phyloP scores from a whole-genome alignment of 495 filamentous ascomycete genomes.

The Chaetomium cochliodes region DNA sequence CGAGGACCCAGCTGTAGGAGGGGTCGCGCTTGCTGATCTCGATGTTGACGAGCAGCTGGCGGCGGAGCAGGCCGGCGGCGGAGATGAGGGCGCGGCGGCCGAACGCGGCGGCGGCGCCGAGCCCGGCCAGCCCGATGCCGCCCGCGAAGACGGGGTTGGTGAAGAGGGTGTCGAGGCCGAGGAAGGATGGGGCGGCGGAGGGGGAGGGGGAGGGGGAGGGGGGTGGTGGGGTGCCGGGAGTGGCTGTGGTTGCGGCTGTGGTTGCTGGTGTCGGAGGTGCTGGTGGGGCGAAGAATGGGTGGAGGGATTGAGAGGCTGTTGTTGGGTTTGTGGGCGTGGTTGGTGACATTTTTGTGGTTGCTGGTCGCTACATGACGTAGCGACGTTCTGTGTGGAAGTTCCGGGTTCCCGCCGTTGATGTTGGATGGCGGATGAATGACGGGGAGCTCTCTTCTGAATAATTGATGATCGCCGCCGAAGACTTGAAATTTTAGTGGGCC shows the following conservation, averaged over 20 bases:
- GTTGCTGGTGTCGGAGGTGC: not conserved
- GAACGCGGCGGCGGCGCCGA: constrained; percentile 74
- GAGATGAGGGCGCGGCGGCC: constrained; percentile 70
- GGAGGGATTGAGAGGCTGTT: not conserved
- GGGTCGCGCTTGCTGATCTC: constrained; percentile 92
- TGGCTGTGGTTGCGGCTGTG: not conserved
- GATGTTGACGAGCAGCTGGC: constrained; percentile 87
- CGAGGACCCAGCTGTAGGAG: constrained; percentile 89
- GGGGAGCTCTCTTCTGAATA: not conserved
- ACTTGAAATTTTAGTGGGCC: constrained; percentile 33
- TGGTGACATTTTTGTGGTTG: constrained; percentile 21
- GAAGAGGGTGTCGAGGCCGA: constrained; percentile 53
- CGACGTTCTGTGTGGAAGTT: not conserved
- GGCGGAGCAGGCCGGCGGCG: constrained; percentile 67
- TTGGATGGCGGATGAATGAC: constrained; percentile 2
- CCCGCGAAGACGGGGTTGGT: constrained; percentile 59
- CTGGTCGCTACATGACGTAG: constrained; percentile 27
- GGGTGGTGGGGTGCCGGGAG: constrained; percentile 12
- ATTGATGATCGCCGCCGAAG: not conserved
- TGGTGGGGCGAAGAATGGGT: not conserved
- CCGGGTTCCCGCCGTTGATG: not conserved
- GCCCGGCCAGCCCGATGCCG: constrained; percentile 78
- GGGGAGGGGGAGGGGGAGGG: constrained; percentile 8
- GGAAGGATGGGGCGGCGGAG: constrained; percentile 24
- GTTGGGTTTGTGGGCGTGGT: constrained; percentile 1